Base-by-base conservation (phyloP, 129 eudicot species). In the Dittrichia graveolens region DNA sequence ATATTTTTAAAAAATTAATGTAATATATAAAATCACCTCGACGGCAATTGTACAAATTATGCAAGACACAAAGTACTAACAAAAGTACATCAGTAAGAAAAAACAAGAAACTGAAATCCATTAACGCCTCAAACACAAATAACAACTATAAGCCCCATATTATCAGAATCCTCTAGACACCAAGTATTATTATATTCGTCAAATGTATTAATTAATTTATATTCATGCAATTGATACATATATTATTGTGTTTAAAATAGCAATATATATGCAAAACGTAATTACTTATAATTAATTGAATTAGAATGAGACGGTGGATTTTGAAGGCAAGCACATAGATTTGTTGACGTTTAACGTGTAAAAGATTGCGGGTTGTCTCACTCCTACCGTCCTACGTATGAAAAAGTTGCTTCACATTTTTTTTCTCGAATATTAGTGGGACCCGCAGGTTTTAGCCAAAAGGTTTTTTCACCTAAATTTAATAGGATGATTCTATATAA, bases 321-420 rank as follows among this genome's bases (percentile, higher is more conserved):
- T 54, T 54, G 37, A 54, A 54, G 37, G 19, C 31, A 54, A 35
- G 60, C 38, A 54, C 60, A 54, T 54, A 54, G 60, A 54, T 54
- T 18, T 54, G 35, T 5, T 54, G 11, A 5, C 54, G 31, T 69
- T 52, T 69, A 45, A 7, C 10, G 24, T 4, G 67, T 72, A 43
- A 70, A 40, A 18, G 42, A 41, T 16, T 7, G 8, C 12, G 9
- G 31, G 18, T 70, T 18, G 55, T 70, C 54, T 52, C 62, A 14
- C 38, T 55, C 47, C 44, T n/a, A n/a, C n/a, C n/a, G n/a, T n/a
- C n/a, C n/a, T 69, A 52, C 49, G 65, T 7, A 40, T 71, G 39
- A 55, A 13, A 40, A 42, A 24, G 64, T 55, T 19, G 75, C 41
- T 71, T 12, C 65, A 41, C 44, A 44, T 54, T 42, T 5, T 41